Conservation (phyloP, 345 rosid species). For the Eutrema heterophyllum region DNA sequence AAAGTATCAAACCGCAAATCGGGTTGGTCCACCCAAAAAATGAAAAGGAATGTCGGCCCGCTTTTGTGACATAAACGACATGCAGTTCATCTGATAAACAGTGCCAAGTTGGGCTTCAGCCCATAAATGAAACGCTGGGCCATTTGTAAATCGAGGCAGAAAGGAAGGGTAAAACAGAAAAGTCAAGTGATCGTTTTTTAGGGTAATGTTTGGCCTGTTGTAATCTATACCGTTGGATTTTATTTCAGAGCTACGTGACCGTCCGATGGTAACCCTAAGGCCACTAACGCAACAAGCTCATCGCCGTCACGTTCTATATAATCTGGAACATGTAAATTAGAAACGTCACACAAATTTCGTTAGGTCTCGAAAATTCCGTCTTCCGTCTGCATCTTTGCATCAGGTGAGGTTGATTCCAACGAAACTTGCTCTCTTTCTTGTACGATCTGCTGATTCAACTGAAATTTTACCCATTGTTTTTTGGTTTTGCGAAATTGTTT, state of each 20-base stretch:
- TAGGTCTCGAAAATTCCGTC: not conserved
- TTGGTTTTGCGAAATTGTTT: not conserved
- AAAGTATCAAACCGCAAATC: too few species aligned
- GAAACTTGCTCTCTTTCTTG: not conserved
- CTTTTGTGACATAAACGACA: not conserved
- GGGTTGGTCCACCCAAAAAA: not conserved
- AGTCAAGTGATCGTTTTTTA: not conserved
- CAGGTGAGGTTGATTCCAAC: not conserved
- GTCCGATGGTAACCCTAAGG: conserved; percentile 17
- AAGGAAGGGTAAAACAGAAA: not conserved
- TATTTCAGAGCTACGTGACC: not conserved
- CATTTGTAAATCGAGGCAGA: not conserved
- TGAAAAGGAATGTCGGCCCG: not conserved
- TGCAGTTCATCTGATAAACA: not conserved
- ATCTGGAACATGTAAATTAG: not conserved
- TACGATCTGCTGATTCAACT: not conserved
- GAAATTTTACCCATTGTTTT: not conserved
- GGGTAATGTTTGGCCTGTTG: not conserved
- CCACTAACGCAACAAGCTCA: not conserved
- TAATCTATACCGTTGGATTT: conserved; percentile 7
- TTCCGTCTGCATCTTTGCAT: conserved; percentile 2
- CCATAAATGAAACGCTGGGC: not conserved
- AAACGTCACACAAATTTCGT: not conserved
- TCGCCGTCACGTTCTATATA: conserved; percentile 29
- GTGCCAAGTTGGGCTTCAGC: not conserved